Percentiles rank a stretch among this genome's conserved stretches.
Conservation (phyloP, 176 grass and related monocot genomes). For the Guadua angustifolia region DNA sequence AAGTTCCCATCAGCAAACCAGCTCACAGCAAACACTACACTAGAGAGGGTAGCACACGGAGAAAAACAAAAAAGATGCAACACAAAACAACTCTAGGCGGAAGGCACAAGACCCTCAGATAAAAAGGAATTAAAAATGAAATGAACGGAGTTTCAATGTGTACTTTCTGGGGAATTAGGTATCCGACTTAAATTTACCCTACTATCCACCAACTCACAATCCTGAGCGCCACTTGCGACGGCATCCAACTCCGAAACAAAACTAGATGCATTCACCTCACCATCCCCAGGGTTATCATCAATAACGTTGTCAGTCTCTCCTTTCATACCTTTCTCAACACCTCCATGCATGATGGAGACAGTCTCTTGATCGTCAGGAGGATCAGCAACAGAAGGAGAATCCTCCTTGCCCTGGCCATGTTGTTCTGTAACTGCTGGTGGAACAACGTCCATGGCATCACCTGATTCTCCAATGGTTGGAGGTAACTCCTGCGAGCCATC, state of each 20-base stretch:
- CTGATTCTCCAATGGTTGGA: constrained; percentile 32
- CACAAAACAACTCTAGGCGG: constrained; percentile 53
- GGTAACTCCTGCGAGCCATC: constrained; percentile 17
- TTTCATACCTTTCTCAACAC: constrained; percentile 47
- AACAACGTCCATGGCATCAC: constrained; percentile 10
- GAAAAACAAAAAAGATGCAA: constrained; percentile 57
- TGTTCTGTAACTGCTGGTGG: constrained; percentile 13
- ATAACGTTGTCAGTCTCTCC: constrained; percentile 33
- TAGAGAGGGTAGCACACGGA: constrained; percentile 23
- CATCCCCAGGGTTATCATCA: constrained; percentile 34
- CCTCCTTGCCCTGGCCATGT: constrained; percentile 16
- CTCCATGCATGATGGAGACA: constrained; percentile 19
- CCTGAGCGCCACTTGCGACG: constrained; percentile 48
- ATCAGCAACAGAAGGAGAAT: constrained; percentile 30
- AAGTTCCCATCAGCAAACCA: constrained; percentile 4
- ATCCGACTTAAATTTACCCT: constrained; percentile 96
- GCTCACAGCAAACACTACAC: constrained; percentile 44
- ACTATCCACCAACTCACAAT: constrained; percentile 65
- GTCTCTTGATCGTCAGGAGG: constrained; percentile 14
- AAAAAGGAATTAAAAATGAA: constrained; percentile 67
- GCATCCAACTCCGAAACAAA: constrained; percentile 49
- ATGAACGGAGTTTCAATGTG: constrained; percentile 97
- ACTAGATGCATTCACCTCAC: constrained; percentile 33
- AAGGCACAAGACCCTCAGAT: constrained; percentile 51
- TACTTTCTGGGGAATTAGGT: constrained; percentile 98